Evolutionary conservation across 371 early-diverging fungal species (phyloP).

Genomic region (Syncephalis plumigaleata): DNA sequence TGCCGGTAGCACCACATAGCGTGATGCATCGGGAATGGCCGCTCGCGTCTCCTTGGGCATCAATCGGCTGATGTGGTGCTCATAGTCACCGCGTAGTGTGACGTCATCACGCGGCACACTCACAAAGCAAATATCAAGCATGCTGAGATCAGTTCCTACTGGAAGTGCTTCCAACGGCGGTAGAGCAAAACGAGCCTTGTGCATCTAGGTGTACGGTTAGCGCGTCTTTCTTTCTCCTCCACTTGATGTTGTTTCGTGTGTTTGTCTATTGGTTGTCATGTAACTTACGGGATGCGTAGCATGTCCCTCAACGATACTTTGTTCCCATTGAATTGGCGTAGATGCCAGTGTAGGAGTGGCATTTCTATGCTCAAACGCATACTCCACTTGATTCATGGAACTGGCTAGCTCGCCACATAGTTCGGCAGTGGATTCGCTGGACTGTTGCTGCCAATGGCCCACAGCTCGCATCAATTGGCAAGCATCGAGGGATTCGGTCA

Average conservation of each 20-base stretch:
- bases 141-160: slow-evolving; percentile 22
- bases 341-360: not conserved
- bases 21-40: slow-evolving; percentile 2
- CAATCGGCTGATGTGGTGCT: slow-evolving; percentile 15
- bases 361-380: not conserved
- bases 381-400: slow-evolving; percentile 13
- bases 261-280: not conserved
- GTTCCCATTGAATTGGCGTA: slow-evolving; percentile 1
- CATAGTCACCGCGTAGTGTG: slow-evolving; percentile 29
- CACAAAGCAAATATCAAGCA: slow-evolving; percentile 24
- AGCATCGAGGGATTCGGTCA: not conserved
- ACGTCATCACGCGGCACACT: slow-evolving; percentile 26
- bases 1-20: slow-evolving; percentile 33
- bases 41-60: slow-evolving; percentile 10
- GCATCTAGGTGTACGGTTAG: slow-evolving; percentile 16
- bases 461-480: not conserved
- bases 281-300: slow-evolving; percentile 41
- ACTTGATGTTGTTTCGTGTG: too few relatives aligned
- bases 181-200: slow-evolving; percentile 39
- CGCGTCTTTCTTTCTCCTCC: too few relatives aligned
- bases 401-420: slow-evolving; percentile 17
- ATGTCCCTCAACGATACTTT: slow-evolving; percentile 35
- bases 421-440: not conserved
- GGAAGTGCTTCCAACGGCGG: slow-evolving; percentile 29
- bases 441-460: slow-evolving; percentile 14